Conservation (phyloP, 768 basidiomycete genomes). For the Russula sp. region DNA sequence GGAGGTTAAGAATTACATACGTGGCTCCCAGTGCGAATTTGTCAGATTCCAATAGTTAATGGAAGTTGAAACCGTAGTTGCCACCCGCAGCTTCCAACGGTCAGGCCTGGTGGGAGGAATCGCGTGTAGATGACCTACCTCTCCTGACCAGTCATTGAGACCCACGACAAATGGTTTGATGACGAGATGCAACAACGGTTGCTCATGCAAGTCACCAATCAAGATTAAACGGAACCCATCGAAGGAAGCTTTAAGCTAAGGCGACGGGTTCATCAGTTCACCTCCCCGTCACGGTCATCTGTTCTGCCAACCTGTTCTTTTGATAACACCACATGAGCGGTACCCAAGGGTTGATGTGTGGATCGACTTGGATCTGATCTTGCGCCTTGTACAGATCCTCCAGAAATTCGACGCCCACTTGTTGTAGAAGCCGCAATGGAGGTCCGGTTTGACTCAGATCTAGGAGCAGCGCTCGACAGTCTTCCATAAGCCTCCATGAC, state of each 20-base stretch:
- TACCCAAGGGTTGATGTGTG: slow-evolving; percentile 26
- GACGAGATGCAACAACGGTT: slow-evolving; percentile 87
- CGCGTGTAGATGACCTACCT: slow-evolving; percentile 42
- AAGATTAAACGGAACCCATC: slow-evolving; percentile 91
- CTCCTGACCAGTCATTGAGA: slow-evolving; percentile 91
- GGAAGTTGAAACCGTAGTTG: slow-evolving; percentile 71
- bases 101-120: background rate
- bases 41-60: slow-evolving; percentile 96
- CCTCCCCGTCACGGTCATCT: background rate
- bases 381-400: background rate
- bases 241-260: slow-evolving; percentile 74
- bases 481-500: slow-evolving; percentile 72
- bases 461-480: slow-evolving; percentile 29
- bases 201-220: slow-evolving; percentile 92
- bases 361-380: slow-evolving; percentile 6
- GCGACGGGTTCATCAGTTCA: background rate
- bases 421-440: slow-evolving; percentile 13
- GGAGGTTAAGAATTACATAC: slow-evolving; percentile 37
- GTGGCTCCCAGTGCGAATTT: slow-evolving; percentile 97
- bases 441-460: slow-evolving; percentile 19
- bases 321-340: slow-evolving; percentile 52
- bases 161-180: slow-evolving; percentile 77
- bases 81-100: slow-evolving; percentile 64
- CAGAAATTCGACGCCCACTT: slow-evolving; percentile 1
- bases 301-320: slow-evolving; percentile 66